Evolutionary conservation across 2,329 filamentous ascomycete genomes (phyloP), one percentile per base, ranked within the genome.

Genomic region (Amesomyces nigricolor): DNA sequence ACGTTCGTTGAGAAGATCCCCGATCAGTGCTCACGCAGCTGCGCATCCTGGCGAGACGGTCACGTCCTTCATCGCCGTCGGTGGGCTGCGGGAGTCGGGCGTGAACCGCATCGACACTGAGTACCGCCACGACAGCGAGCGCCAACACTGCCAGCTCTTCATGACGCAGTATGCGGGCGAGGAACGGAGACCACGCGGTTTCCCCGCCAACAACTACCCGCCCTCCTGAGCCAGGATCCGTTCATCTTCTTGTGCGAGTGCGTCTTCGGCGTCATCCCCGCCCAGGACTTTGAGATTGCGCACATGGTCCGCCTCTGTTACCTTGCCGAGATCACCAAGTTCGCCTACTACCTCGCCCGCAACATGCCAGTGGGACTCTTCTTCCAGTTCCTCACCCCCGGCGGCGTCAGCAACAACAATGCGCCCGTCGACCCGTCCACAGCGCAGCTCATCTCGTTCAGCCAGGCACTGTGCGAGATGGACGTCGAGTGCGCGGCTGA

Each of bases 291-390:
- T 39, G 88, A 95, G 53, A 82, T 95, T 42, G 81, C 86, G 40
- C 88, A 96, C 68, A 71, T 97, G 50, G 72, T 97, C 48, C 85
- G 87, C 38, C 75, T 97, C 45, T 96, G 91, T 72, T 96, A 95
- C 67, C 78, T 95, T 53, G 89, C 89, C 2, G 94, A 99, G 71
- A 83, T 99, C 55, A 83, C 95, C 57, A 95, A 95, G 72, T 85
- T 91, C 5, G 79, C 90, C 14, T 78, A 77, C 58, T 76, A 81
- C 64, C 76, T 83, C 68, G 75, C 76, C 22, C 76, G 75, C 47
- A 82, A 81, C 64, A 77, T 82, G 46, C 74, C 79, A 0, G 67
- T 72, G 3, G 70, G 73, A 5, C 72, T 69, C 51, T 85, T 78
- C 76, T 65, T 80, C 10, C 70, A 73, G 26, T 70, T 70, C 43